Evolutionary conservation across 2,329 filamentous ascomycete species (phyloP), one percentile per base, ranked within the genome.

Genomic region (Lasiodiplodia gonubiensis): DNA sequence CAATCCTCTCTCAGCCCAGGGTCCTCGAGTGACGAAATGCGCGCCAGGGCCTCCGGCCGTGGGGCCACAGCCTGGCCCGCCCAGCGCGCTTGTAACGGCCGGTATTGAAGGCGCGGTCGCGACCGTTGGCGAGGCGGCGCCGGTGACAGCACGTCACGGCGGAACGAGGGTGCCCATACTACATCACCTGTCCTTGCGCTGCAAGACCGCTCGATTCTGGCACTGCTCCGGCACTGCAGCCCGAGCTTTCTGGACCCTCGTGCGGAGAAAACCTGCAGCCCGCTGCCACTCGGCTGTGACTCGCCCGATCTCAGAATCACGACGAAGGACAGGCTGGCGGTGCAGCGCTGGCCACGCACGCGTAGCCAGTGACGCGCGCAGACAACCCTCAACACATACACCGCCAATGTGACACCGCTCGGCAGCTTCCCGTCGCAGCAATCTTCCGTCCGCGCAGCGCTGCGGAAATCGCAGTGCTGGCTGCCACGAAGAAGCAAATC

Each of bases 361-460:
- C 57, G 42, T 46, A 61, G 57, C 57, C 39, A 49, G 57, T 61
- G 57, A 61, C 57, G 57, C 59, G 59, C 59, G 27, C 59, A 63
- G 55, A 46, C 55, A n/a, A 18, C 35, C 55, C 30, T 48, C 23
- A 46, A 16, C 23, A 60, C 23, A 48, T 48, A 48, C 37, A 61
- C 57, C 59, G 59, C 59, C 59, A 51, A 49, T 63, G 59, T 63
- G 46, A 63, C 57, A 48, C 42, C n/a, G 27, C n/a, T 27, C 27
- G 25, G 59, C 59, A 63, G 46, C 46, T 63, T 63, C 59, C 59
- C 59, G 46, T 63, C 59, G 27, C 51, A 51, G 46, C 59, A 35
- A 23, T 35, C 4, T 37, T 37, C 59, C 59, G 59, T 21, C 46
- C n/a, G 59, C 46, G 30, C 59, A 63, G 42, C 30, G n/a, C 25